Evolutionary conservation across 1,284 basidiomycete genomes (phyloP), one percentile per base, ranked within the genome.

Genomic region (Kalmanozyma brasiliensis): DNA sequence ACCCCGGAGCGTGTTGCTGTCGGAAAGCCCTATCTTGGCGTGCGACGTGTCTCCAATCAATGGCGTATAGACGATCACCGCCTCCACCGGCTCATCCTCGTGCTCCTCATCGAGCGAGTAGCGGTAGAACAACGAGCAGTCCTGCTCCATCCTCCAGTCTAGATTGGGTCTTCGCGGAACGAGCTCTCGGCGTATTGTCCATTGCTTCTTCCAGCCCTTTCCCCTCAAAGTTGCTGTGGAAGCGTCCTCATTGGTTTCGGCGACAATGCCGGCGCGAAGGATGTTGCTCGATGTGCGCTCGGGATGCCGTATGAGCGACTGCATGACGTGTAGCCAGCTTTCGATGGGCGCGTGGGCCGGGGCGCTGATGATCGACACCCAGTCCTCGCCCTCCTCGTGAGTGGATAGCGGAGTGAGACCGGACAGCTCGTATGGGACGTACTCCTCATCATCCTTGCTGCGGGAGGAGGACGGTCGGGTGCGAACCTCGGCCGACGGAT

Each of bases 271-370:
- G 8, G 77, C 77, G 1, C 79, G 70, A 11, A 75, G 48, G 41
- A 81, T 81, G 40, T 64, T 76, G 19, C 70, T 62, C 24, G 70
- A 74, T 36, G 73, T 80, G 24, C 75, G 71, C 34, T 81, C 79
- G 2, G 79, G 78, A 57, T 80, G 74, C 3, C 56, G 51, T 14
- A 79, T 73, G 17, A 80, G 59, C 17, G 45, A 65, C 11, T 68
- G 49, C 75, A 81, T 78, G 8, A 74, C 67, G 13, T 26, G 37
- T 10, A 60, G 41, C 71, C 74, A 81, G 48, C 52, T 47, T 16
- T n/a, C 34, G 8, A 70, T 24, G 5, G 68, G 53, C 23, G 73
- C 72, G 34, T 55, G 58, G 4, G 76, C 74, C 0, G 70, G 62
- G 3, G 70, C 66, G 4, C 37, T 37, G 23, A 75, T 51, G n/a